A percentile compares a stretch with the other conserved stretches of the same genome.
phyloP scores from a whole-genome alignment of 495 filamentous ascomycete genomes.

The Chaetomium tenue region DNA sequence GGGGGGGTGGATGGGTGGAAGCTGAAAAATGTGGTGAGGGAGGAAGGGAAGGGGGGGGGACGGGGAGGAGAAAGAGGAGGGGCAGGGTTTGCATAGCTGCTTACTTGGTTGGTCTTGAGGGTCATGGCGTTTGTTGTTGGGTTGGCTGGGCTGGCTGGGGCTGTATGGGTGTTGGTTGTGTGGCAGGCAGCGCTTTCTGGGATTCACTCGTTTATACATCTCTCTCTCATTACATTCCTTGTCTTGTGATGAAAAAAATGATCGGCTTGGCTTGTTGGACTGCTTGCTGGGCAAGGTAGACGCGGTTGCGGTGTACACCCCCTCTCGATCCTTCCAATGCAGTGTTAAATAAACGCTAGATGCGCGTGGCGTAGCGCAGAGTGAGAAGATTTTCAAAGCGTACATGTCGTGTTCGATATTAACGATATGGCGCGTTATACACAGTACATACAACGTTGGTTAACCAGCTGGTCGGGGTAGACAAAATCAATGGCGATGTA shows the following conservation, averaged over 20 bases:
- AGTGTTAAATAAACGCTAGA: neutral
- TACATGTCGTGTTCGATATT: too few relatives aligned
- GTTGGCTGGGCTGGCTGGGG: neutral
- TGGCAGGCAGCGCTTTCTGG: conserved; percentile 14
- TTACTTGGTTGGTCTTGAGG: neutral
- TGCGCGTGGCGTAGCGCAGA: neutral
- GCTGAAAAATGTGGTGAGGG: neutral
- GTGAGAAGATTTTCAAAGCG: too few relatives aligned
- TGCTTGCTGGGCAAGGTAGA: neutral
- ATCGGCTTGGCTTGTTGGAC: conserved; percentile 11
- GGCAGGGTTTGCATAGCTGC: conserved; percentile 8
- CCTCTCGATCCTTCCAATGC: neutral
- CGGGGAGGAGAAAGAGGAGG: neutral
- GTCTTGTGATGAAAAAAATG: neutral
- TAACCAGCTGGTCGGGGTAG: too few relatives aligned
- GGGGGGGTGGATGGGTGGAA: neutral
- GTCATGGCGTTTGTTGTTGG: neutral
- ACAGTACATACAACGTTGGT: too few relatives aligned
- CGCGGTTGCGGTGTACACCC: neutral
- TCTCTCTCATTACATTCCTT: neutral
- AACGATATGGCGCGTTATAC: too few relatives aligned
- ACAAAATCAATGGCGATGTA: too few relatives aligned
- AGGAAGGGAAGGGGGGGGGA: neutral
- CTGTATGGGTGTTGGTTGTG: neutral
- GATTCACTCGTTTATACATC: neutral